Conservation (phyloP, 768 basidiomycete genomes). For the Naganishia friedmannii region DNA sequence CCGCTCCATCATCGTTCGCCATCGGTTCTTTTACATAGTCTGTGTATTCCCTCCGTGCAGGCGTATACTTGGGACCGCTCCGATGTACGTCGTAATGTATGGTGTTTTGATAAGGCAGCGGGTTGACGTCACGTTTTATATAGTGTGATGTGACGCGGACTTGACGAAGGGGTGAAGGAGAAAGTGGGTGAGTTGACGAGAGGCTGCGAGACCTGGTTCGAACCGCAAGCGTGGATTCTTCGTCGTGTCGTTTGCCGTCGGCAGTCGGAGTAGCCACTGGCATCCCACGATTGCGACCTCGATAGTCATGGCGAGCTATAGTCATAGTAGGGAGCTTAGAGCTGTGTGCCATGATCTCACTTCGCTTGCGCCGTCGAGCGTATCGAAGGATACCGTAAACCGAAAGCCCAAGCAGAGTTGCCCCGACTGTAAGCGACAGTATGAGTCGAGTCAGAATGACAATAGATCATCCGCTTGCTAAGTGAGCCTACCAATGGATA, state of each 20-base stretch:
- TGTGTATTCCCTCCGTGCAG: background rate
- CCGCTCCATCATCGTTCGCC: background rate
- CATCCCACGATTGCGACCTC: background rate
- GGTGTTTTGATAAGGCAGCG: background rate
- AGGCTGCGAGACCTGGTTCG: background rate
- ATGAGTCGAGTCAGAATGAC: background rate
- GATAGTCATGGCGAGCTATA: background rate
- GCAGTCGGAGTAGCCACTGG: background rate
- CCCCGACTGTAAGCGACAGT: background rate
- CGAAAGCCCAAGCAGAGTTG: background rate
- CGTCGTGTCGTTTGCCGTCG: background rate
- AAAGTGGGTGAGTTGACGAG: background rate
- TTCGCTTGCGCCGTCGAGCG: background rate
- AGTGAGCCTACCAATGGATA: background rate
- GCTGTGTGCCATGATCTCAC: background rate
- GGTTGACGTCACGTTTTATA: background rate
- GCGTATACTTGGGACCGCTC: background rate
- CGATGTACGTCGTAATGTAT: background rate
- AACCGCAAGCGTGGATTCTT: background rate
- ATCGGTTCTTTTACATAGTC: background rate
- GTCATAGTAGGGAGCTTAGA: background rate
- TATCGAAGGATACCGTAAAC: background rate
- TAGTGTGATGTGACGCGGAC: background rate
- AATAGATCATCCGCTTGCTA: background rate
- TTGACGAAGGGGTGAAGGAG: constrained; percentile 1